phyloP scores from a whole-genome alignment of 345 rosid species.

The Cardamine resedifolia region DNA sequence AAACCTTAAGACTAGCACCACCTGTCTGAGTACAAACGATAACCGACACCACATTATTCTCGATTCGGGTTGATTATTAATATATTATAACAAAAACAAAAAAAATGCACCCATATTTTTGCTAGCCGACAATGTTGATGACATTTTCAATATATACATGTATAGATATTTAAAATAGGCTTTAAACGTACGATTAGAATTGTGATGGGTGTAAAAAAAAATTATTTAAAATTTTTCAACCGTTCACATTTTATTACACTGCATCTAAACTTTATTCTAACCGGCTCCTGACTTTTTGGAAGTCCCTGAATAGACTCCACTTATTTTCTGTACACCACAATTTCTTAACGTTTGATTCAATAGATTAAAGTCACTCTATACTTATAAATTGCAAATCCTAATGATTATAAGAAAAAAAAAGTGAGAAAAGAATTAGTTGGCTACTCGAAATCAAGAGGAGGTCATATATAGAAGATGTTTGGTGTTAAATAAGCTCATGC shows the following conservation, averaged over 20 bases:
- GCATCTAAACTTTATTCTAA: background rate
- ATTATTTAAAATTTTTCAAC: background rate
- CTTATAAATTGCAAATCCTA: background rate
- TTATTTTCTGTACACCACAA: background rate
- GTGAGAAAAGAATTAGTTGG: background rate
- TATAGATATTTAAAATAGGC: background rate
- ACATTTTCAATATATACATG: too few relatives aligned
- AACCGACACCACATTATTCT: too few relatives aligned
- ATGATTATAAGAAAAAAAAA: background rate
- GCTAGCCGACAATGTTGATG: too few relatives aligned
- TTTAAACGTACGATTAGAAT: background rate
- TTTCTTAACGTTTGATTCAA: background rate
- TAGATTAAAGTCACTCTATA: background rate
- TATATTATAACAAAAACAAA: too few relatives aligned
- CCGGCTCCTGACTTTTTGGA: background rate
- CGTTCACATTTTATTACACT: background rate
- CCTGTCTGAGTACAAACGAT: too few relatives aligned
- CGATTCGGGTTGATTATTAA: too few relatives aligned
- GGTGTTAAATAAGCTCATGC: slow-evolving; percentile 1
- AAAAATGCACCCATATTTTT: too few relatives aligned
- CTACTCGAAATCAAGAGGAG: slow-evolving; percentile 19
- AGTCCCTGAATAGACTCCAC: slow-evolving; percentile 4
- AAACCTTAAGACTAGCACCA: too few relatives aligned
- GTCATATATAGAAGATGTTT: background rate
- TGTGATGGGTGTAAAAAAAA: background rate